These are phyloP conservation scores for Dictyostelium purpureum DNA, from an alignment of 78 protist genomes.

Conservation along the genomic window DNA sequence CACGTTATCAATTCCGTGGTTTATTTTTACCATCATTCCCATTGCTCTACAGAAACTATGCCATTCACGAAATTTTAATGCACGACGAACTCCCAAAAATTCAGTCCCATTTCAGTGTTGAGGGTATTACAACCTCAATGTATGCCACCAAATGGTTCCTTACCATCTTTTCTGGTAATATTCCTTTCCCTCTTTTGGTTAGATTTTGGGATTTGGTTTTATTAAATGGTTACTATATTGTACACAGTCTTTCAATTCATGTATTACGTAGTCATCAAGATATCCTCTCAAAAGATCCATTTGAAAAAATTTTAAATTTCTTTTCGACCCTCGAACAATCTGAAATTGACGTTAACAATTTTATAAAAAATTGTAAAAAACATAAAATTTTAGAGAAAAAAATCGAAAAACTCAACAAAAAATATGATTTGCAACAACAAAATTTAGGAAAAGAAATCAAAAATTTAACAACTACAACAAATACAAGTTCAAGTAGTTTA, in stretches of 20 bases:
- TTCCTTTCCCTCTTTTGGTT: constrained; percentile 63
- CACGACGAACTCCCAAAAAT: constrained; percentile 44
- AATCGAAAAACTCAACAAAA: constrained; percentile 5
- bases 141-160: constrained; percentile 85
- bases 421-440: constrained; percentile 57
- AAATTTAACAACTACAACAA: too few species aligned
- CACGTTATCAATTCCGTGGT: constrained; percentile 58
- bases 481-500: too few species aligned
- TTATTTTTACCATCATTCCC: constrained; percentile 79
- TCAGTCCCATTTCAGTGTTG: constrained; percentile 10
- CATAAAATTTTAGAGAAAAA: constrained; percentile 32
- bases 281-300: constrained; percentile 1
- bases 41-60: constrained; percentile 56
- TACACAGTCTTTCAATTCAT: constrained; percentile 51
- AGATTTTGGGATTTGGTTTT: constrained; percentile 84
- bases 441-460: too few species aligned
- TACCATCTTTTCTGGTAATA: constrained; percentile 59
- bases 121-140: constrained; percentile 41
- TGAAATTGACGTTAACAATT: constrained; percentile 25
- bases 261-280: constrained; percentile 6
- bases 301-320: constrained; percentile 46
- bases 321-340: constrained; percentile 28
- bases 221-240: constrained; percentile 61
- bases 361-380: constrained; percentile 22
- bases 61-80: constrained; percentile 39